phyloP scores from a whole-genome alignment of 768 basidiomycete genomes.

The Collybia sp. region DNA sequence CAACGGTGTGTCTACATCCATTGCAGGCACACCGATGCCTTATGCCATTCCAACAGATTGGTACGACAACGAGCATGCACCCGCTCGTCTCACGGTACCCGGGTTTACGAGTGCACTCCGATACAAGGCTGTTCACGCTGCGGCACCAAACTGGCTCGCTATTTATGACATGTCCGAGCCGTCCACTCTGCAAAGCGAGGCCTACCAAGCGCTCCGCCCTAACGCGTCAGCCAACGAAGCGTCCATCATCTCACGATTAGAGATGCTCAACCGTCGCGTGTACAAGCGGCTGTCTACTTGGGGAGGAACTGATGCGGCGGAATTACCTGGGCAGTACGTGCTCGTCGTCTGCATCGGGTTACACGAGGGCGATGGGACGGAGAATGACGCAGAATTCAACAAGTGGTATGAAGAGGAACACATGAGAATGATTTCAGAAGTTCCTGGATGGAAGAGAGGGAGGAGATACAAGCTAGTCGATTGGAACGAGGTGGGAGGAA shows the following conservation, averaged over 20 bases:
- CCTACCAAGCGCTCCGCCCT: conserved; percentile 19
- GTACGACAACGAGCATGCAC: conserved; percentile 31
- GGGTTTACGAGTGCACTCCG: conserved; percentile 23
- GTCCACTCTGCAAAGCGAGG: conserved; percentile 14
- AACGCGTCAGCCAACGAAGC: conserved; percentile 21
- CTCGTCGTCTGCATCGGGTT: conserved; percentile 14
- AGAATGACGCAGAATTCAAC: conserved; percentile 25
- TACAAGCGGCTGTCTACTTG: conserved; percentile 16
- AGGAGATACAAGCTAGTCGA: conserved; percentile 23
- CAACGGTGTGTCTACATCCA: conserved; percentile 21
- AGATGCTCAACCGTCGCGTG: conserved; percentile 18
- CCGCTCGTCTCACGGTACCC: conserved; percentile 23
- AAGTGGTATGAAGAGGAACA: conserved; percentile 33
- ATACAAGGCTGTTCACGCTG: conserved; percentile 26
- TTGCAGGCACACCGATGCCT: too few relatives aligned
- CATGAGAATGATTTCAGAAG: conserved; percentile 19
- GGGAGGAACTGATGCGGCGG: conserved; percentile 4
- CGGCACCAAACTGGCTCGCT: conserved; percentile 18
- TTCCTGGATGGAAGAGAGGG: conserved; percentile 24
- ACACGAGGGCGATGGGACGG: conserved; percentile 6
- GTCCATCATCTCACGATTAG: conserved; percentile 16
- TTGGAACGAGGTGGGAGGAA: conserved; percentile 11
- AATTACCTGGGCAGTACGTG: conserved; percentile 17
- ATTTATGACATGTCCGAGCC: conserved; percentile 24
- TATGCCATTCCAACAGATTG: conserved; percentile 21